phyloP scores from a whole-genome alignment of 768 basidiomycete species.

The Rhodotorula kratochvilovae region DNA sequence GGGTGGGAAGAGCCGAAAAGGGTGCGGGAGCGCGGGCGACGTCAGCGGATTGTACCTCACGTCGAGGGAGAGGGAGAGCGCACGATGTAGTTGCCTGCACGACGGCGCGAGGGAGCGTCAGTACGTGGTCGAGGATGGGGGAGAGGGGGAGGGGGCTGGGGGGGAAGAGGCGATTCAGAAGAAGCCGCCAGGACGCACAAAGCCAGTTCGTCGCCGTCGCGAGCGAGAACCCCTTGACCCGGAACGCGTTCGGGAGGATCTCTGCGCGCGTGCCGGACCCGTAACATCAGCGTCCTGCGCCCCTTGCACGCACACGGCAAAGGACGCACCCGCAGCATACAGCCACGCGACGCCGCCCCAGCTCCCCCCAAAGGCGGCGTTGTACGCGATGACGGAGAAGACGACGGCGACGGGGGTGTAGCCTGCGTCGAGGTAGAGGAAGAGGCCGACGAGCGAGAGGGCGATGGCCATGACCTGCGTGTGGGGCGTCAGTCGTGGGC shows the following conservation, averaged over 20 bases:
- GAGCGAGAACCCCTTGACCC: constrained; percentile 91
- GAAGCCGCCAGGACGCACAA: constrained; percentile 39
- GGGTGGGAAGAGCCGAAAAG: no score
- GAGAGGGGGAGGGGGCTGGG: no score
- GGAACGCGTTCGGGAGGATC: constrained; percentile 83
- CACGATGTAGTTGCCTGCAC: constrained; percentile 6
- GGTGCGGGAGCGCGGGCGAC: no score
- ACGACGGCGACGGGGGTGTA: constrained; percentile 84
- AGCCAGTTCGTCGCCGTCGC: constrained; percentile 68
- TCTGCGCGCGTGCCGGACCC: no score
- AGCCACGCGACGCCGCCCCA: constrained; percentile 1
- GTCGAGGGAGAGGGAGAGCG: background rate
- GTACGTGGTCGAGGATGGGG: background rate
- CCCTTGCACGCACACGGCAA: no score
- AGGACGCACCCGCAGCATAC: background rate
- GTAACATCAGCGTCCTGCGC: no score
- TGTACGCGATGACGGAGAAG: constrained; percentile 80
- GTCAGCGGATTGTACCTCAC: no score
- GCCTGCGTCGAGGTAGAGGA: constrained; percentile 84
- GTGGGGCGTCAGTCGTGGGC: background rate
- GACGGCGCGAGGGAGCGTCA: background rate
- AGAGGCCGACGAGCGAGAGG: constrained; percentile 77
- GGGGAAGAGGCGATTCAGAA: rapidly evolving
- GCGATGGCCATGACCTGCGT: constrained; percentile 65
- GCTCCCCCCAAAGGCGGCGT: constrained; percentile 74